Conservation (phyloP, 805 yeast species). For the Cyberlindnera petersonii region DNA sequence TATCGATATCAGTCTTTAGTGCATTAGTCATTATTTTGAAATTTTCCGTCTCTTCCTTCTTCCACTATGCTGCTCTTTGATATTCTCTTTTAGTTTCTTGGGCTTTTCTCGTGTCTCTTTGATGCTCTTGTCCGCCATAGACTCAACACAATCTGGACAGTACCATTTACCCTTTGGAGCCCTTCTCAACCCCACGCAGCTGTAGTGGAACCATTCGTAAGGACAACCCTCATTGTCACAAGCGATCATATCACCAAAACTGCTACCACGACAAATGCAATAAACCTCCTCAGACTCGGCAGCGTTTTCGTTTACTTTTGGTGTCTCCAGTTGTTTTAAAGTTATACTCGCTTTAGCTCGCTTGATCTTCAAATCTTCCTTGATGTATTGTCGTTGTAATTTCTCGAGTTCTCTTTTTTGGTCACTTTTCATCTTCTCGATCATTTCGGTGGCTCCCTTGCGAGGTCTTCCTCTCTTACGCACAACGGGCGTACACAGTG, state of each 20-base stretch:
- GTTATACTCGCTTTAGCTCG: too few species aligned
- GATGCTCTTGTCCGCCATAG: too few species aligned
- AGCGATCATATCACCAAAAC: constrained; percentile 81
- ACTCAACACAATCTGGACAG: constrained; percentile 47
- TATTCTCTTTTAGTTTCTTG: neutral
- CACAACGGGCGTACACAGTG: neutral
- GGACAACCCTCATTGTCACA: constrained; percentile 79
- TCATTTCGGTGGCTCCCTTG: neutral
- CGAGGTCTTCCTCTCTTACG: constrained; percentile 10
- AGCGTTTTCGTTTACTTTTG: constrained; percentile 4
- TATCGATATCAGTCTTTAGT: neutral
- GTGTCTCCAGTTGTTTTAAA: neutral
- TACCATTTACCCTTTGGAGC: constrained; percentile 71
- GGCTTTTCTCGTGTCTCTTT: constrained; percentile 6
- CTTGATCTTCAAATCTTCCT: neutral
- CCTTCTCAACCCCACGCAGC: constrained; percentile 61
- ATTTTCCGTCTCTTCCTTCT: neutral
- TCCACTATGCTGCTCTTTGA: too few species aligned
- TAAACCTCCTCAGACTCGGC: constrained; percentile 29
- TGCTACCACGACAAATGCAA: constrained; percentile 44
- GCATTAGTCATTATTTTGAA: constrained; percentile 1
- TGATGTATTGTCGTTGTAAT: too few species aligned
- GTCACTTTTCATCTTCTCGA: neutral
- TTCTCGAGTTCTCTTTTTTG: neutral
- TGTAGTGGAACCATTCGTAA: constrained; percentile 77